Percentiles rank a stretch among this genome's conserved stretches.
Conservation (phyloP, 306 rosid genomes). For the Vigna radiata region DNA sequence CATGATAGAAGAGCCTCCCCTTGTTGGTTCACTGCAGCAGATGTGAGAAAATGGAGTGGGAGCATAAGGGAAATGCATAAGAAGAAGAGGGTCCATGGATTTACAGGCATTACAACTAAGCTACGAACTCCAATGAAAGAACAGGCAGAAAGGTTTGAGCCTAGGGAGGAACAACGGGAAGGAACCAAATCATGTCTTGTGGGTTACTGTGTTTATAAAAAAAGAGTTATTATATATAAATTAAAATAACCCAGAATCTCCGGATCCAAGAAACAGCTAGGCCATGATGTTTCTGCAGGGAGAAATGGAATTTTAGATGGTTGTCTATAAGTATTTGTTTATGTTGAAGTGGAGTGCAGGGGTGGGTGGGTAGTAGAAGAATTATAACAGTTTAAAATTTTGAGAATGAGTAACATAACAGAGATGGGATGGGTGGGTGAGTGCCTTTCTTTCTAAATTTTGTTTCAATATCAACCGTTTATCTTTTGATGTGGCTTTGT, state of each 20-base stretch:
- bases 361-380: conserved; percentile 54
- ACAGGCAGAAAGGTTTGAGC: conserved; percentile 58
- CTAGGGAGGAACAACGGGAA: conserved; percentile 79
- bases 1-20: conserved; percentile 84
- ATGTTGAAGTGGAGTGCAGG: conserved; percentile 49
- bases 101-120: conserved; percentile 88
- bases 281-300: conserved; percentile 77
- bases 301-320: conserved; percentile 69
- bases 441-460: conserved; percentile 51
- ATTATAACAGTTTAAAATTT: conserved; percentile 57
- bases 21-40: conserved; percentile 72
- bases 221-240: conserved; percentile 30
- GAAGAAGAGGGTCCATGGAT: conserved; percentile 70
- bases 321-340: conserved; percentile 67
- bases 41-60: conserved; percentile 37
- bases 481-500: conserved; percentile 48
- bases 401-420: conserved; percentile 55
- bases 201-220: conserved; percentile 56
- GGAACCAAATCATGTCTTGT: conserved; percentile 91
- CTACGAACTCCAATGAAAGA: conserved; percentile 66
- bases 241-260: conserved; percentile 72
- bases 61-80: conserved; percentile 54
- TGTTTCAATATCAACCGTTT: conserved; percentile 44
- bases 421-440: conserved; percentile 51
- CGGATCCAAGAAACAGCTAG: conserved; percentile 98